Evolutionary conservation across 2,329 filamentous ascomycete species (phyloP).

Genomic region (Pyrenochaeta sp.): DNA sequence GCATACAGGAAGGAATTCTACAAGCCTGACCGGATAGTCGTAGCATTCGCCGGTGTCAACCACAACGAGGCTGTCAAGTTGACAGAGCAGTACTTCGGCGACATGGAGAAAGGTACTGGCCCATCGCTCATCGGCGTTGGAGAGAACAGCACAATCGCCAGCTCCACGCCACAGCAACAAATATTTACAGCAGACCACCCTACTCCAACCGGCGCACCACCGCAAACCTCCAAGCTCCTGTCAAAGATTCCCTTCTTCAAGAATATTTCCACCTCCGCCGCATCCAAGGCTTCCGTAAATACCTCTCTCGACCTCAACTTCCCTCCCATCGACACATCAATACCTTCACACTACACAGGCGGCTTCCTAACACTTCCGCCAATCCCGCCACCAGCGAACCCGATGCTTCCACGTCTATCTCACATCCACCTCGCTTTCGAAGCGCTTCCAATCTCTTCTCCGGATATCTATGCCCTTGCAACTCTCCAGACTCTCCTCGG

Average conservation of each 20-base stretch:
- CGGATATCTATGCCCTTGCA: conserved; percentile 95
- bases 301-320: conserved; percentile 57
- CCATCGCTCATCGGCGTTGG: conserved; percentile 50
- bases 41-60: conserved; percentile 91
- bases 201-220: conserved; percentile 48
- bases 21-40: conserved; percentile 86
- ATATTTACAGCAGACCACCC: conserved; percentile 53
- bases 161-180: conserved; percentile 48
- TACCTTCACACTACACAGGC: conserved; percentile 85
- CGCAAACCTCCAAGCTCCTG: conserved; percentile 70
- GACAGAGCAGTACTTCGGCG: conserved; percentile 86
- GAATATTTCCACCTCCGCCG: conserved; percentile 79
- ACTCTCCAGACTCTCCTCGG: conserved; percentile 95
- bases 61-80: conserved; percentile 81
- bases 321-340: conserved; percentile 63
- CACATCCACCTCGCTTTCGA: conserved; percentile 97
- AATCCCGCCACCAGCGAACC: conserved; percentile 78
- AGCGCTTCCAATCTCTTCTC: conserved; percentile 85
- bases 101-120: conserved; percentile 71
- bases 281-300: conserved; percentile 63
- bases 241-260: conserved; percentile 91
- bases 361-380: conserved; percentile 87
- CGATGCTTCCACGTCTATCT: conserved; percentile 79
- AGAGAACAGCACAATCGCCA: conserved; percentile 22
- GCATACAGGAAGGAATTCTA: conserved; percentile 86